phyloP scores from a whole-genome alignment of 768 basidiomycete genomes.

The Pulveroboletus frians region DNA sequence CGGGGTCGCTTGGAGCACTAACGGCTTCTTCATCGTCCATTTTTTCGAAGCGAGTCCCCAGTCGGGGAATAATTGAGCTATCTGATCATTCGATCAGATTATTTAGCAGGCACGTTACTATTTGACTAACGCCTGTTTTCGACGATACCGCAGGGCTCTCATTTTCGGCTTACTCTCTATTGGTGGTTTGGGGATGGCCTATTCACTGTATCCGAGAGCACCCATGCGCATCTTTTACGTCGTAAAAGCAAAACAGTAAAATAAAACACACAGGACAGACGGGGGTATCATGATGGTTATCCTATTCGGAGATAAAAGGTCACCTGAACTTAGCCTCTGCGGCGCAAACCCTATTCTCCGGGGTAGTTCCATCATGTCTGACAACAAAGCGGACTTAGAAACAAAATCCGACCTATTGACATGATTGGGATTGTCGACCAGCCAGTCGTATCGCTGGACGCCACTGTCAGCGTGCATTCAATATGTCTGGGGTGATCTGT shows the following conservation, averaged over 20 bases:
- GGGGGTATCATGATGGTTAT: slow-evolving; percentile 9
- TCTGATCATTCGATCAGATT: slow-evolving; percentile 8
- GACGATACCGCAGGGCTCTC: neutral
- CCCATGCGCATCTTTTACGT: slow-evolving; percentile 21
- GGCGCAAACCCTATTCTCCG: slow-evolving; percentile 27
- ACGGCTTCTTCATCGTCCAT: slow-evolving; percentile 7
- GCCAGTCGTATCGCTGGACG: slow-evolving; percentile 15
- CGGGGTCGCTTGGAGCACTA: neutral
- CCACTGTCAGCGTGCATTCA: slow-evolving; percentile 22
- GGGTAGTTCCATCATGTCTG: slow-evolving; percentile 18
- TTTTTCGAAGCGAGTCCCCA: slow-evolving; percentile 10
- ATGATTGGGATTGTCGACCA: slow-evolving; percentile 15
- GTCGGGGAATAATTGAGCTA: neutral
- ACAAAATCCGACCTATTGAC: slow-evolving; percentile 17
- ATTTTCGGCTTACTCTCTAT: slow-evolving; percentile 6
- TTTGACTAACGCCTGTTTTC: neutral
- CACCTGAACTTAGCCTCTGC: slow-evolving; percentile 12
- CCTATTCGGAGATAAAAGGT: slow-evolving; percentile 24
- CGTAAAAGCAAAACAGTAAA: slow-evolving; percentile 5
- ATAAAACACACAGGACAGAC: slow-evolving; percentile 3
- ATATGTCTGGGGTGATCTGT: slow-evolving; percentile 10
- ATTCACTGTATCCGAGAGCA: neutral
- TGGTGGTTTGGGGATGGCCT: neutral
- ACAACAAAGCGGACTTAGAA: slow-evolving; percentile 14
- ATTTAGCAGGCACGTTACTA: slow-evolving; percentile 1